phyloP scores from a whole-genome alignment of 2,329 filamentous ascomycete species.

The Microthyrium microscopicum region DNA sequence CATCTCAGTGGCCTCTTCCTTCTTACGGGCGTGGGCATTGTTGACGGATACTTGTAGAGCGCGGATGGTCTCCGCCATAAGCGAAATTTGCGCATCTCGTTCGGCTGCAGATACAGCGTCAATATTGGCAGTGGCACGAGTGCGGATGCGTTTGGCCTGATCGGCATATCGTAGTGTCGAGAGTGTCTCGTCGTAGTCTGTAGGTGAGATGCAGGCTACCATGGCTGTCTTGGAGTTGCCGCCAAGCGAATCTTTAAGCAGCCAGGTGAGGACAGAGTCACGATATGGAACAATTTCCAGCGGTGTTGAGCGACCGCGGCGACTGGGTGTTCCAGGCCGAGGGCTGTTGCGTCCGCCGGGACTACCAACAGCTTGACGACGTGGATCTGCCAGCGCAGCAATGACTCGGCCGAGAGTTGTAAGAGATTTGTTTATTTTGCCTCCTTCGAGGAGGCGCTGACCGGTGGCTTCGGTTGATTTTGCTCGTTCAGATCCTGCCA shows the following conservation, averaged over 20 bases:
- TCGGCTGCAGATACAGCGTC: slow-evolving; percentile 84
- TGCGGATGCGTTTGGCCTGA: slow-evolving; percentile 93
- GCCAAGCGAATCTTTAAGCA: slow-evolving; percentile 87
- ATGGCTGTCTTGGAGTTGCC: slow-evolving; percentile 98
- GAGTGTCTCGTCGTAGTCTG: slow-evolving; percentile 93
- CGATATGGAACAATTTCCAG: slow-evolving; percentile 57
- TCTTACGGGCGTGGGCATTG: slow-evolving; percentile 18
- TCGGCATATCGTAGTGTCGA: slow-evolving; percentile 94
- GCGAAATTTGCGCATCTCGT: slow-evolving; percentile 80
- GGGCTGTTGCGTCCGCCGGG: slow-evolving; percentile 3
- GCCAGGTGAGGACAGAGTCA: slow-evolving; percentile 70
- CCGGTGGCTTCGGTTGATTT: slow-evolving; percentile 93
- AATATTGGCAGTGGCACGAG: slow-evolving; percentile 86
- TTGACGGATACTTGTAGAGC: slow-evolving; percentile 59
- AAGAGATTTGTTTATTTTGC: slow-evolving; percentile 97
- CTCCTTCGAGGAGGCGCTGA: slow-evolving; percentile 76
- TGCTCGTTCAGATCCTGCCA: slow-evolving; percentile 86
- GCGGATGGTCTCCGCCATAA: slow-evolving; percentile 93
- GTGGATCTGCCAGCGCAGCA: slow-evolving; percentile 64
- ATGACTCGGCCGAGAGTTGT: slow-evolving; percentile 93
- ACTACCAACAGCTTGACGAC: slow-evolving; percentile 22
- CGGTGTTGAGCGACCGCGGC: slow-evolving; percentile 18
- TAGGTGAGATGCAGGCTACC: slow-evolving; percentile 93
- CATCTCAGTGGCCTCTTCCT: slow-evolving; percentile 55
- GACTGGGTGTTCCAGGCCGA: slow-evolving; percentile 27